These are phyloP conservation scores for Camellia sinensis DNA, from an alignment of 148 eudicot genomes.

Conservation along the genomic window DNA sequence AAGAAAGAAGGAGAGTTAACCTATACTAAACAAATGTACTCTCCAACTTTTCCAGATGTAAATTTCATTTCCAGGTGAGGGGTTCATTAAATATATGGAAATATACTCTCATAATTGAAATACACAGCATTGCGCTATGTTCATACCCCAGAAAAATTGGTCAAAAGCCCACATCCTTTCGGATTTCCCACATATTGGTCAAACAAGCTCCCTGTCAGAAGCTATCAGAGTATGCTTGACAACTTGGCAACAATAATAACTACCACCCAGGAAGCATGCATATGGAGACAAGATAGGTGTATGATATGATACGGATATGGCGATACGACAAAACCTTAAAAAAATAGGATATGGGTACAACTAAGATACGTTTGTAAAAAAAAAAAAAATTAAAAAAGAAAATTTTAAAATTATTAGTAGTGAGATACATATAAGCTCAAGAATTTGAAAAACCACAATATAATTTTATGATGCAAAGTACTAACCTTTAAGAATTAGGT, in stretches of 20 bases:
- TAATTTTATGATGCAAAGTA: too few relatives aligned
- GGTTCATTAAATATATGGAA: background rate
- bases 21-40: background rate
- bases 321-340: too few relatives aligned
- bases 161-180: background rate
- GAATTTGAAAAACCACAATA: too few relatives aligned
- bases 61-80: background rate
- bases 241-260: constrained; percentile 4
- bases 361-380: too few relatives aligned
- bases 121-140: background rate
- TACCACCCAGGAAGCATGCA: too few relatives aligned
- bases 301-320: too few relatives aligned
- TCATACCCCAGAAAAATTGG: background rate
- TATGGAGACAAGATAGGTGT: too few relatives aligned
- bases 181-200: background rate
- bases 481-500: too few relatives aligned
- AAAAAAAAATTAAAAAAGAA: too few relatives aligned
- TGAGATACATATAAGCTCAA: too few relatives aligned
- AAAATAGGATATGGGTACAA: too few relatives aligned
- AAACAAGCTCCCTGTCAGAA: background rate
- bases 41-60: background rate
- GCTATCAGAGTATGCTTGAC: background rate
- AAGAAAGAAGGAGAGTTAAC: background rate
- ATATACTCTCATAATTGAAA: background rate
- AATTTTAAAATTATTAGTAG: too few relatives aligned